phyloP scores from a whole-genome alignment of 371 early-diverging fungal species.

The Dichotomocladium elegans region DNA sequence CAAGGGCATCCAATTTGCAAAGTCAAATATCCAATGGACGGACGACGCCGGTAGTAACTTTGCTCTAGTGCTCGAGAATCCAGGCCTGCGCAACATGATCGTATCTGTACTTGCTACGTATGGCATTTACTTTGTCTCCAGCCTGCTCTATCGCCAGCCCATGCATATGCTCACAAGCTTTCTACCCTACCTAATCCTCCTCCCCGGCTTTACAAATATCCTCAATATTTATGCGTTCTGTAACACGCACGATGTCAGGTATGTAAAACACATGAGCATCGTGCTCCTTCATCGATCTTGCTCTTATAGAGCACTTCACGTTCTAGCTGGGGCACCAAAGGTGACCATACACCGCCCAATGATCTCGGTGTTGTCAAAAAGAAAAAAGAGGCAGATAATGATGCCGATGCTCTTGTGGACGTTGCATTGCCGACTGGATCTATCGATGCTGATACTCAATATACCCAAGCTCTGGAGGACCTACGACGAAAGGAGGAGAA shows the following conservation, averaged over 20 bases:
- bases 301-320: neutral
- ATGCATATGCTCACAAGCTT: constrained; percentile 70
- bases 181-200: constrained; percentile 53
- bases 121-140: constrained; percentile 61
- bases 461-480: constrained; percentile 63
- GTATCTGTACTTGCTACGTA: constrained; percentile 60
- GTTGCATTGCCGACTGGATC: constrained; percentile 69
- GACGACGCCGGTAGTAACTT: constrained; percentile 24
- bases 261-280: constrained; percentile 1
- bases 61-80: constrained; percentile 19
- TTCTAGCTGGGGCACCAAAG: constrained; percentile 91
- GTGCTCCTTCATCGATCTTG: neutral
- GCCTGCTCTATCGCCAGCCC: constrained; percentile 60
- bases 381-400: constrained; percentile 41
- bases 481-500: constrained; percentile 34
- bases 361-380: constrained; percentile 64
- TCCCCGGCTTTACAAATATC: constrained; percentile 64
- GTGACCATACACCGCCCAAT: constrained; percentile 60
- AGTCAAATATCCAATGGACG: constrained; percentile 19
- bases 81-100: constrained; percentile 55
- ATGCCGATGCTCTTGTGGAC: constrained; percentile 35
- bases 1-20: constrained; percentile 39
- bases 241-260: constrained; percentile 72
- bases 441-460: constrained; percentile 63
- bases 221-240: constrained; percentile 71